A percentile compares a stretch with the other conserved stretches of the same genome.
phyloP scores from a whole-genome alignment of 2,329 filamentous ascomycete species.

The Teratosphaeria nubilosa region DNA sequence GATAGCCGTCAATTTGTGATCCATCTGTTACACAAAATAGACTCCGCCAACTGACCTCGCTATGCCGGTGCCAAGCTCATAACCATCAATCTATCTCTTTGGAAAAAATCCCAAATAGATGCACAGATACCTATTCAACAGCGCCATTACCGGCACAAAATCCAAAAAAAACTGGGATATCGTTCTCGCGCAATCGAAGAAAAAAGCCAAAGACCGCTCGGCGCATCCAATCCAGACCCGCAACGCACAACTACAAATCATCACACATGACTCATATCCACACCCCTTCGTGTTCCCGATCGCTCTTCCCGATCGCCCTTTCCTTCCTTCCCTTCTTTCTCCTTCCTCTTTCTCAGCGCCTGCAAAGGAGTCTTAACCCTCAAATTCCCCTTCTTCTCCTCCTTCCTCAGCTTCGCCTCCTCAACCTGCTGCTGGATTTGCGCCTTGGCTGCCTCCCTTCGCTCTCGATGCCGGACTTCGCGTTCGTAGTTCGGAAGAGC shows the following conservation, averaged over 20 bases:
- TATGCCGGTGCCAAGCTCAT: not conserved
- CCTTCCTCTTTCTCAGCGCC: constrained; percentile 26
- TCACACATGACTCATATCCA: constrained; percentile 6
- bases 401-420: constrained; percentile 22
- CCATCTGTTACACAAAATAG: not conserved
- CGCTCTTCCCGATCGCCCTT: not conserved
- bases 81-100: not conserved
- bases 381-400: constrained; percentile 25
- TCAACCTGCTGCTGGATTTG: constrained; percentile 27
- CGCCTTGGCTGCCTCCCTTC: constrained; percentile 15
- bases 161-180: not conserved
- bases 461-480: constrained; percentile 25
- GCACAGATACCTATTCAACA: not conserved
- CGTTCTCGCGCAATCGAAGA: not conserved
- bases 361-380: constrained; percentile 32
- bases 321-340: constrained; percentile 10
- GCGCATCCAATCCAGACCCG: not conserved
- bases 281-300: not conserved
- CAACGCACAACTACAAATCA: not conserved
- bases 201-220: not conserved
- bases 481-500: constrained; percentile 26
- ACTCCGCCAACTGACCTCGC: not conserved
- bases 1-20: not conserved
- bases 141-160: not conserved
- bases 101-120: not conserved